Percentiles rank a stretch among this genome's conserved stretches.
Conservation (phyloP, 1,284 basidiomycete species). For the Kalmanozyma brasiliensis region DNA sequence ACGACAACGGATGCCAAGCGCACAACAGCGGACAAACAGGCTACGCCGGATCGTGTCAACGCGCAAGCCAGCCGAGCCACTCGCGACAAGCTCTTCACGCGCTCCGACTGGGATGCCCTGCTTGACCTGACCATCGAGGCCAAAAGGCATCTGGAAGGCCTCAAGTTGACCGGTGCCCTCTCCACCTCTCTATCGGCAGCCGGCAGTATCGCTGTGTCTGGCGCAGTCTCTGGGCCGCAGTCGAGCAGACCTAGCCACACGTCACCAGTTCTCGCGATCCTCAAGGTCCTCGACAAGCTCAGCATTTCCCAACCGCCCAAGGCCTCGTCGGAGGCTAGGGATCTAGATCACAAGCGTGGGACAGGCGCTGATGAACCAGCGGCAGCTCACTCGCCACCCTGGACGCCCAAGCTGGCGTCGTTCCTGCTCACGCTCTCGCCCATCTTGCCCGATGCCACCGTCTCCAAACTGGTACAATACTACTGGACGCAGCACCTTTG, state of each 20-base stretch:
- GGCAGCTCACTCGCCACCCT: slow-evolving; percentile 28
- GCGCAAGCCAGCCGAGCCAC: slow-evolving; percentile 4
- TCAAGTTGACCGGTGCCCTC: slow-evolving; percentile 34
- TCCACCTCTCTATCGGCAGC: slow-evolving; percentile 12
- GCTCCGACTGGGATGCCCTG: slow-evolving; percentile 61
- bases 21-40: slow-evolving; percentile 10
- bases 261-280: slow-evolving; percentile 35
- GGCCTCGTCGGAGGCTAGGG: slow-evolving; percentile 18
- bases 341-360: slow-evolving; percentile 10
- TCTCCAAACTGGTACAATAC: slow-evolving; percentile 58
- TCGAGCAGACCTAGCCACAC: slow-evolving; percentile 4
- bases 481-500: slow-evolving; percentile 60
- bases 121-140: slow-evolving; percentile 59
- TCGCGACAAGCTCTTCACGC: slow-evolving; percentile 17
- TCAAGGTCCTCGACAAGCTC: slow-evolving; percentile 40
- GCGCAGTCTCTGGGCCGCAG: not conserved
- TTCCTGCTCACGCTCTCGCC: slow-evolving; percentile 62
- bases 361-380: slow-evolving; percentile 15
- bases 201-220: slow-evolving; percentile 6
- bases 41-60: not conserved
- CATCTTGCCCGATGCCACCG: slow-evolving; percentile 55
- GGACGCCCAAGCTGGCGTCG: slow-evolving; percentile 56
- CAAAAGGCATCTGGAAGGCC: slow-evolving; percentile 56
- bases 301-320: slow-evolving; percentile 25
- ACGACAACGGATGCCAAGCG: slow-evolving; percentile 8